phyloP scores from a whole-genome alignment of 169 alveolate species.

The Theileria luwenshuni region DNA sequence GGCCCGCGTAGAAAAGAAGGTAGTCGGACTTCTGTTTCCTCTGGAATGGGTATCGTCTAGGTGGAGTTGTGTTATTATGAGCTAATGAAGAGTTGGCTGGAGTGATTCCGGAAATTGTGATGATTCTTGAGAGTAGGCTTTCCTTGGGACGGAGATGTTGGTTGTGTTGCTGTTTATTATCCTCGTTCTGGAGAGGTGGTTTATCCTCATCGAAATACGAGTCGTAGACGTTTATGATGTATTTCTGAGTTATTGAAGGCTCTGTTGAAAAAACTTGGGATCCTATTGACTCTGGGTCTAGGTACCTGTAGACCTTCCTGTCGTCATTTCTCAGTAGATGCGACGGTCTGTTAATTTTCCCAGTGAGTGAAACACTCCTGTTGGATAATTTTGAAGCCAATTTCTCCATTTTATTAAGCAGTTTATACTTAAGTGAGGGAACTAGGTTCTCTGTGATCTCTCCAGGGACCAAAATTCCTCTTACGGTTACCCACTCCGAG shows the following conservation, averaged over 20 bases:
- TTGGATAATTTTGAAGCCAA: slow-evolving; percentile 1
- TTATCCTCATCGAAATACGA: slow-evolving; percentile 78
- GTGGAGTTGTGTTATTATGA: slow-evolving; percentile 12
- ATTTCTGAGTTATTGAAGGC: slow-evolving; percentile 58
- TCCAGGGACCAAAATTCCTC: slow-evolving; percentile 82
- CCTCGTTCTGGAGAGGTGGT: slow-evolving; percentile 23
- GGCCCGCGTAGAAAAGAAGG: slow-evolving; percentile 86
- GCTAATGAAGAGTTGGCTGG: not conserved
- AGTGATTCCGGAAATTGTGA: not conserved
- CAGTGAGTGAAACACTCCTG: not conserved
- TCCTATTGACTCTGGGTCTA: slow-evolving; percentile 74
- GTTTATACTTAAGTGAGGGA: slow-evolving; percentile 45
- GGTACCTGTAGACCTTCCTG: slow-evolving; percentile 67
- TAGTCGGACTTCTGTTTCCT: slow-evolving; percentile 80
- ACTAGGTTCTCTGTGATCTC: slow-evolving; percentile 71
- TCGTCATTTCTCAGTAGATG: slow-evolving; percentile 46
- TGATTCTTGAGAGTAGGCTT: slow-evolving; percentile 6
- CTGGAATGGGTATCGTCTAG: slow-evolving; percentile 65
- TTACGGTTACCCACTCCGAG: slow-evolving; percentile 81
- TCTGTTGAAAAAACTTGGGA: slow-evolving; percentile 61
- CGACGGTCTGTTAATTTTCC: slow-evolving; percentile 38
- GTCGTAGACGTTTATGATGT: slow-evolving; percentile 78
- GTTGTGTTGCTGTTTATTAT: slow-evolving; percentile 1
- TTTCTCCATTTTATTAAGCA: slow-evolving; percentile 29
- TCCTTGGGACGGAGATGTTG: not conserved